A percentile compares a stretch with the other conserved stretches of the same genome.
Evolutionary conservation across 768 basidiomycete genomes (phyloP).

Genomic region (Phlegmacium glaucopus): DNA sequence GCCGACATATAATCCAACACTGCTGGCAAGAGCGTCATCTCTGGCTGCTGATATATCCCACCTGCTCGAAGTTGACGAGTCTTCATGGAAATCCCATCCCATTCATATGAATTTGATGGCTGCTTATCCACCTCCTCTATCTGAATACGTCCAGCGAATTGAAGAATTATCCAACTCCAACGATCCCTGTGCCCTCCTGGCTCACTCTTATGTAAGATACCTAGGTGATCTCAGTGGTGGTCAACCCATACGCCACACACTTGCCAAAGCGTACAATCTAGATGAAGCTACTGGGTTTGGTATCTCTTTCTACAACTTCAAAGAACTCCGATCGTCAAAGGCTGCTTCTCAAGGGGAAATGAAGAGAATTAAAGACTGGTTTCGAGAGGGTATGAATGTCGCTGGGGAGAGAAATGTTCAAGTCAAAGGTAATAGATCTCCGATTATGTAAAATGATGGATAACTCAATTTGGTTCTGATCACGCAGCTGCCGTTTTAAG

Average conservation of each 20-base stretch:
- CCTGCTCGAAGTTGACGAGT: conserved; percentile 49
- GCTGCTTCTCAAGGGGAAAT: conserved; percentile 54
- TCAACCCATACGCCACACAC: conserved; percentile 58
- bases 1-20: conserved; percentile 66
- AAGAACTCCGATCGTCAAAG: conserved; percentile 45
- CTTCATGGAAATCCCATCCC: conserved; percentile 54
- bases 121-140: conserved; percentile 43
- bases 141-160: conserved; percentile 53
- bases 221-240: conserved; percentile 81
- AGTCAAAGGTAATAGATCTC: conserved; percentile 35
- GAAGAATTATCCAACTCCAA: conserved; percentile 38
- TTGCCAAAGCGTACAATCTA: conserved; percentile 68
- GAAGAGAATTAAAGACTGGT: conserved; percentile 74
- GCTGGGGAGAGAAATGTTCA: conserved; percentile 39
- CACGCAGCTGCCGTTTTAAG: conserved; percentile 38
- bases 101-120: conserved; percentile 44
- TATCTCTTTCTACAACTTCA: conserved; percentile 66
- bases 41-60: conserved; percentile 67
- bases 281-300: conserved; percentile 51
- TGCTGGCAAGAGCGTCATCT: conserved; percentile 57
- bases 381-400: conserved; percentile 50
- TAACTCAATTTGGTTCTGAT: not conserved
- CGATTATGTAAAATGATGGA: not conserved
- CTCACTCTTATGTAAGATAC: conserved; percentile 82
- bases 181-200: conserved; percentile 55